These are phyloP conservation scores for Trypanosoma congolense DNA, from an alignment of 208 protist species.

Conservation along the genomic window DNA sequence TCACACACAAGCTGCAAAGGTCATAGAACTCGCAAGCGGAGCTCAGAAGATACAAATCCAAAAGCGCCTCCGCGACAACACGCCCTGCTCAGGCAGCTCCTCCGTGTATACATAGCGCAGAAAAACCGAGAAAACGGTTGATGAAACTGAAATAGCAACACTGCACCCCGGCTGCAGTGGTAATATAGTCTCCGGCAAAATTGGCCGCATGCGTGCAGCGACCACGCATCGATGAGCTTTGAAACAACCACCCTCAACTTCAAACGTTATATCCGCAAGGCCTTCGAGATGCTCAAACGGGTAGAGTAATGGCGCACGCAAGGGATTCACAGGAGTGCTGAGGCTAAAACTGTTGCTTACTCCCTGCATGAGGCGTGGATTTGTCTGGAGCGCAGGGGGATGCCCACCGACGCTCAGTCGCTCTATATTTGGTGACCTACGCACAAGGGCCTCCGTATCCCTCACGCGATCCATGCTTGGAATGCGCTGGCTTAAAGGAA, in stretches of 20 bases:
- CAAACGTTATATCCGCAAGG: slow-evolving; percentile 85
- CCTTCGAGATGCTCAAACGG: slow-evolving; percentile 78
- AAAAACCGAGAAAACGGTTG: slow-evolving; percentile 81
- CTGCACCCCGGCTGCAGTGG: slow-evolving; percentile 75
- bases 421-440: background rate
- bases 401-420: background rate
- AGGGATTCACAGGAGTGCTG: background rate
- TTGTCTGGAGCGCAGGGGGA: slow-evolving; percentile 1
- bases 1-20: slow-evolving; percentile 63
- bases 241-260: slow-evolving; percentile 72
- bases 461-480: background rate
- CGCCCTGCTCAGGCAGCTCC: slow-evolving; percentile 70
- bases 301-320: slow-evolving; percentile 59
- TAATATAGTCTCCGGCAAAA: slow-evolving; percentile 73
- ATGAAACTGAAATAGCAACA: slow-evolving; percentile 66
- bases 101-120: slow-evolving; percentile 86
- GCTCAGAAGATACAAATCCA: slow-evolving; percentile 80
- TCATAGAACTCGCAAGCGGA: slow-evolving; percentile 82
- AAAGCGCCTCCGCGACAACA: slow-evolving; percentile 69
- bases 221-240: slow-evolving; percentile 89
- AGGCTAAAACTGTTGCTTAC: background rate
- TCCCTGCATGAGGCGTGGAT: background rate
- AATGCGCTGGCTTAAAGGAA: background rate
- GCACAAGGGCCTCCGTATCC: background rate
- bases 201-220: slow-evolving; percentile 66